phyloP scores from a whole-genome alignment of 345 rosid species.

The Acer yangbiense region DNA sequence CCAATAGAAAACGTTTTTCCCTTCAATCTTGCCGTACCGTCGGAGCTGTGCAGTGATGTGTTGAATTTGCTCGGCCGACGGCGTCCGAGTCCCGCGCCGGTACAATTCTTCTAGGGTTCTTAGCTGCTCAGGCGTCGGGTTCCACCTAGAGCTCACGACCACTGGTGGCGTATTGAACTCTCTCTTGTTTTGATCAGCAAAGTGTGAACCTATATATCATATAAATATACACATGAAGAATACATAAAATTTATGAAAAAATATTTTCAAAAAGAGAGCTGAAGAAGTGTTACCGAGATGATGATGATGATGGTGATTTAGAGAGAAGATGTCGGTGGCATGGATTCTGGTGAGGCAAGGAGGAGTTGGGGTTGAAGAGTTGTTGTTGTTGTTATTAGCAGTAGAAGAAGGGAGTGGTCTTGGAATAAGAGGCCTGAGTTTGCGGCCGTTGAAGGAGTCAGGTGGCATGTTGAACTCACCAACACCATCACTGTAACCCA shows the following conservation, averaged over 20 bases:
- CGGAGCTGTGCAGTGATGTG: slow-evolving; percentile 84
- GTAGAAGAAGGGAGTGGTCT: slow-evolving; percentile 48
- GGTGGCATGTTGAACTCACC: slow-evolving; percentile 62
- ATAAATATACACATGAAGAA: neutral
- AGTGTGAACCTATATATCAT: slow-evolving; percentile 2
- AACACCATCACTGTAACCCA: slow-evolving; percentile 80
- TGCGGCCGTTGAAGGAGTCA: slow-evolving; percentile 63
- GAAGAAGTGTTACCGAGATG: slow-evolving; percentile 45
- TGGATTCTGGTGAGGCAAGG: slow-evolving; percentile 39
- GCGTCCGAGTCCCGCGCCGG: slow-evolving; percentile 81
- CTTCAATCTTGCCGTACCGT: slow-evolving; percentile 90
- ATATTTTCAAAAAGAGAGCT: neutral
- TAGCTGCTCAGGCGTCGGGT: slow-evolving; percentile 92
- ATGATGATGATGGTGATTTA: slow-evolving; percentile 45
- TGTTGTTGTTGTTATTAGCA: slow-evolving; percentile 14
- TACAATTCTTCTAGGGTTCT: slow-evolving; percentile 85
- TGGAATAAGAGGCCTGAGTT: slow-evolving; percentile 82
- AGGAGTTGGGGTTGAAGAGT: slow-evolving; percentile 26
- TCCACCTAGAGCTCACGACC: slow-evolving; percentile 91
- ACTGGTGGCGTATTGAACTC: slow-evolving; percentile 62
- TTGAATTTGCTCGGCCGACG: slow-evolving; percentile 90
- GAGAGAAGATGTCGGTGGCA: slow-evolving; percentile 48
- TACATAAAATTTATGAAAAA: neutral
- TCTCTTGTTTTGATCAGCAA: slow-evolving; percentile 65
- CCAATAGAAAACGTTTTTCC: slow-evolving; percentile 97